Evolutionary conservation across 805 yeast genomes (phyloP), one percentile per base, ranked within the genome.

Genomic region (Pichia kluyveri): DNA sequence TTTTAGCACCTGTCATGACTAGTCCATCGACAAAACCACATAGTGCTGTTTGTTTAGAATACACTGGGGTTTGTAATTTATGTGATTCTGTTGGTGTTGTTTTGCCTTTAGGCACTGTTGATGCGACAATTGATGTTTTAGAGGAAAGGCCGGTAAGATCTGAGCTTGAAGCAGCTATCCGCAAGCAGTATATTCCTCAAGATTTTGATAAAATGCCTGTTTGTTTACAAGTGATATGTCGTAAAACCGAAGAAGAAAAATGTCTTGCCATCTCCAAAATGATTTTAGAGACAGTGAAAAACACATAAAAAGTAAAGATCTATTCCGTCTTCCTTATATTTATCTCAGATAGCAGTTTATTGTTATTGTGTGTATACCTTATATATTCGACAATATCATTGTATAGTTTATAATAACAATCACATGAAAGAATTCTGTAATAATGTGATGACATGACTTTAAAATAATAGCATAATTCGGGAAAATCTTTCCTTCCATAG

Each of bases 141-240:
- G 69, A 67, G 39, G 54, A 50, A 7, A 51, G 51, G 15, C 43
- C 54, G 12, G 63, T 68, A 41, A 58, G 66, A 54, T 72, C 69
- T 56, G 69, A 67, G 2, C 57, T 69, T 4, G 85, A 80, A 44
- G 55, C 62, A 41, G 69, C 64, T 23, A 71, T 75, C 38, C 70
- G 70, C 54, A 61, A 65, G 31, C 59, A 69, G 44, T 80, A 77
- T 42, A 50, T 55, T 41, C 73, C 82, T 1, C 71, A 65, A 45
- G 73, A 73, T 51, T 68, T 72, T 60, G 71, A 77, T 53, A 83
- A 81, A 5, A 77, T 81, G 47, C 82, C 87, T 0, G 80, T 79
- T 14, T 77, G 80, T 18, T 64, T 83, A n/a, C 88, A 83, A 61
- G 65, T 83, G 31, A 77, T 82, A 4, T 79, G 83, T n/a, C 69